Evolutionary conservation across 495 filamentous ascomycete genomes (phyloP).

Genomic region (Pyronema omphalodes): DNA sequence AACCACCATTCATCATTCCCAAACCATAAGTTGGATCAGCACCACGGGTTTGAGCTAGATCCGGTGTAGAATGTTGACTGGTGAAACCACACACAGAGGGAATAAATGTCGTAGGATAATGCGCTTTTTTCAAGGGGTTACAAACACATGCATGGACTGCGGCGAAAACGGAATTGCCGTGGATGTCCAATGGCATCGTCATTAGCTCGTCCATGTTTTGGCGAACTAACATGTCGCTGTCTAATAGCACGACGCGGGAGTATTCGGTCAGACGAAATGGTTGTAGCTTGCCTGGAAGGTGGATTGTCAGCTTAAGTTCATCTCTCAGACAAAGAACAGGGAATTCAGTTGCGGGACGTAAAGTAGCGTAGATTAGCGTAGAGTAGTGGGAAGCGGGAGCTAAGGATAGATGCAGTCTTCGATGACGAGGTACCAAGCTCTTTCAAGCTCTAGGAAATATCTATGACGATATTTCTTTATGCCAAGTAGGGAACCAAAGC

Average conservation of each 20-base stretch:
- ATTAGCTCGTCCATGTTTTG: constrained; percentile 77
- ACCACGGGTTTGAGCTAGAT: constrained; percentile 37
- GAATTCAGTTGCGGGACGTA: not conserved
- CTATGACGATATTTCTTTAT: too few relatives aligned
- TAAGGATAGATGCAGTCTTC: too few relatives aligned
- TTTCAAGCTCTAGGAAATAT: too few relatives aligned
- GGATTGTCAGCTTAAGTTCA: not conserved
- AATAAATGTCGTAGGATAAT: constrained; percentile 58
- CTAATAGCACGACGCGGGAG: constrained; percentile 57
- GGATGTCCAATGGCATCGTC: constrained; percentile 47
- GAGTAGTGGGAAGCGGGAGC: not conserved
- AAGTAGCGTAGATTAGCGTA: too few relatives aligned
- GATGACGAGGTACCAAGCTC: too few relatives aligned
- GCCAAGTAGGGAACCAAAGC: too few relatives aligned
- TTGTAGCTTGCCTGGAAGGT: constrained; percentile 39
- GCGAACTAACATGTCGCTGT: constrained; percentile 64
- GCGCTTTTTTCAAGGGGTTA: constrained; percentile 54
- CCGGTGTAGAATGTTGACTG: constrained; percentile 40
- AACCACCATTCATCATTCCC: constrained; percentile 53
- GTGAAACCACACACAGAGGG: constrained; percentile 62
- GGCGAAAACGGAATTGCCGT: constrained; percentile 41
- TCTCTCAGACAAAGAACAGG: too few relatives aligned
- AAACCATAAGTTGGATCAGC: constrained; percentile 33
- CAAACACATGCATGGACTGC: constrained; percentile 64
- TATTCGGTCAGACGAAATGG: constrained; percentile 54